Conservation (phyloP, 2,329 filamentous ascomycete genomes). For the Penicillium sp. region DNA sequence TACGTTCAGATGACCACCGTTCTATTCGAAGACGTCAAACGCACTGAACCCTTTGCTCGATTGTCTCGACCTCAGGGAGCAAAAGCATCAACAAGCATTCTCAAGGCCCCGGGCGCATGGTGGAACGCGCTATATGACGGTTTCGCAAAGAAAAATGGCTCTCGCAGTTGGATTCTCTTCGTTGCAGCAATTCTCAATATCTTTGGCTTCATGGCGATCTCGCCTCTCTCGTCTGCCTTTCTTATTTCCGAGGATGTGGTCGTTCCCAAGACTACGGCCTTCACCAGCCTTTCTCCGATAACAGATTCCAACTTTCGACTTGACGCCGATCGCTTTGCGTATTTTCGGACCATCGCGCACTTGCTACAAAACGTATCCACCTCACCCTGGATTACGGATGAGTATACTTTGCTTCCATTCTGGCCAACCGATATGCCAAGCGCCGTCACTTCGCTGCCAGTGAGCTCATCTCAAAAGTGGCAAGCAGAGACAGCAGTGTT, state of each 20-base stretch:
- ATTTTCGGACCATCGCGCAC: conserved; percentile 24
- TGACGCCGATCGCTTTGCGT: conserved; percentile 15
- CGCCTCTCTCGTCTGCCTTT: conserved; percentile 13
- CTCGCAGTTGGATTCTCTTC: conserved; percentile 8
- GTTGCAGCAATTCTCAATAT: conserved; percentile 11
- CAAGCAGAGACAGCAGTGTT: conserved; percentile 17
- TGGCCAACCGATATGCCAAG: conserved; percentile 16
- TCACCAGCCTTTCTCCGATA: not conserved
- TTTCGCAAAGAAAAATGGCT: conserved; percentile 13
- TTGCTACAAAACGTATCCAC: conserved; percentile 26
- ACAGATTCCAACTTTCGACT: conserved; percentile 10
- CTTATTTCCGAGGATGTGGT: conserved; percentile 10
- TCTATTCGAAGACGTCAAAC: conserved; percentile 23
- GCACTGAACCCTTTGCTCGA: conserved; percentile 26
- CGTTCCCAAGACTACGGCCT: conserved; percentile 4
- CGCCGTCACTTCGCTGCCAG: conserved; percentile 8
- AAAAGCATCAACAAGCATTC: conserved; percentile 12
- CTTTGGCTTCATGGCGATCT: conserved; percentile 15
- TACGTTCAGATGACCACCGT: conserved; percentile 21
- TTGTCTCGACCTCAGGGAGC: conserved; percentile 17
- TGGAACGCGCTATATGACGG: conserved; percentile 20
- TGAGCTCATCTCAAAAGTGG: conserved; percentile 10
- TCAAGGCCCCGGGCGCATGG: conserved; percentile 20
- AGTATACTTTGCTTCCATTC: conserved; percentile 23
- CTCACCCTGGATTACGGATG: conserved; percentile 27